phyloP scores from a whole-genome alignment of 306 rosid species.

The Boehmeria nivea region DNA sequence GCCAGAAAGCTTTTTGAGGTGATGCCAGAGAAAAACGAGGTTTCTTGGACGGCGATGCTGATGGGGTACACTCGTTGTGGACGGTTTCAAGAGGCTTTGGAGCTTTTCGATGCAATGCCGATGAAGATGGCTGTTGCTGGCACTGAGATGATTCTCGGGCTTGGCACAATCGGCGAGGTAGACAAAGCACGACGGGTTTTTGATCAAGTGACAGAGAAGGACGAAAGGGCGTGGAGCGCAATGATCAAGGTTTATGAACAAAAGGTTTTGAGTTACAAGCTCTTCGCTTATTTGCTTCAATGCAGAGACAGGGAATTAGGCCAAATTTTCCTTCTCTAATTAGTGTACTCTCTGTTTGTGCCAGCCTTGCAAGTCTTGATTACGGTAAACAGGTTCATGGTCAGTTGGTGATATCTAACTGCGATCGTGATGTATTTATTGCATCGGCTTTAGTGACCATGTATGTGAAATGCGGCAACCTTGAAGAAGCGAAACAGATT shows the following conservation, averaged over 20 bases:
- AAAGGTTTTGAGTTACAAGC: conserved; percentile 31
- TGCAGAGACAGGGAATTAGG: conserved; percentile 33
- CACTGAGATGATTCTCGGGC: conserved; percentile 29
- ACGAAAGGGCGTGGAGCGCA: conserved; percentile 36
- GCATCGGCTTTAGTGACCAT: conserved; percentile 28
- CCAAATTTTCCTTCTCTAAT: conserved; percentile 34
- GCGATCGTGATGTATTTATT: conserved; percentile 26
- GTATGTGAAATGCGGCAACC: conserved; percentile 40
- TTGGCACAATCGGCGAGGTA: conserved; percentile 28
- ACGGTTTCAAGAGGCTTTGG: conserved; percentile 27
- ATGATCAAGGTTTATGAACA: conserved; percentile 35
- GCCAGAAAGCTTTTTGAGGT: conserved; percentile 33
- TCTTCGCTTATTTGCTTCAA: conserved; percentile 29
- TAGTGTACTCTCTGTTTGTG: conserved; percentile 37
- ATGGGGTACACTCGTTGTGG: conserved; percentile 34
- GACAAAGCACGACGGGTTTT: conserved; percentile 21
- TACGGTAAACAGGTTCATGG: conserved; percentile 32
- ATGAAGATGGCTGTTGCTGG: conserved; percentile 19
- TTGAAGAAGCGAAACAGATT: conserved; percentile 23
- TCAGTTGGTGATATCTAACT: conserved; percentile 26
- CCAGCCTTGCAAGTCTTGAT: conserved; percentile 31
- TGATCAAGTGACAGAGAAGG: conserved; percentile 24
- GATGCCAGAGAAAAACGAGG: conserved; percentile 36
- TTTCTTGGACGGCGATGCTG: conserved; percentile 36
- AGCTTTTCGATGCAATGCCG: conserved; percentile 31